Base-by-base conservation (phyloP, 345 rosid species). In the Cardamine occulta region DNA sequence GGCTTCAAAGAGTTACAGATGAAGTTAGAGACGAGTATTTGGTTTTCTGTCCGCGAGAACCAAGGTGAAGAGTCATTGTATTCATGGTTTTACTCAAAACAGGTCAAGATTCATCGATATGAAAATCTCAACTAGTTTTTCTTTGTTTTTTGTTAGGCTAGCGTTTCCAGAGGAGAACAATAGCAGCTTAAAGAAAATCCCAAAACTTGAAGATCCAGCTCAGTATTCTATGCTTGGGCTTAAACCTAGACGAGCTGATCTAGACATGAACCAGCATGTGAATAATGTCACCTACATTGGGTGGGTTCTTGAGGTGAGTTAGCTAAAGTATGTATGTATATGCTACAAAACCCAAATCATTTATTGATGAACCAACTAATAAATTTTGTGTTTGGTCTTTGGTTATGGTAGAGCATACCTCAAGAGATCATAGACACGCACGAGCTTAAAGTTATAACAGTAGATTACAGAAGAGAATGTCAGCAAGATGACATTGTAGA, bases 191-290 rank as follows among this genome's bases (percentile, higher is more conserved):
- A 90, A 65, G 85, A 94, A 91, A 80, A 94, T 91, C 68, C 58
- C 82, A 17, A 90, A 91, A 83, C 84, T 94, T 10, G 91, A 88
- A 81, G 95, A 90, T 83, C 88, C 95, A 70, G 85, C 86, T 63
- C 83, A 80, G 66, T 77, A 85, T 73, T 91, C 95, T 45, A 85
- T 77, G 80, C 84, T 84, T 23, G 92, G 95, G 64, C 93, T 94
- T 68, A 88, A 85, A 88, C 97, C 97, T 1, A 80, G 96, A 82
- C 84, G 95, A 88, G 91, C 93, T 59, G 98, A 94, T 84, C 86
- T 94, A 48, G 98, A 94, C 84, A 94, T 94, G 98, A 94, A 94
- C 76, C 97, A 94, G 69, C 97, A 91, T 63, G 98, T 91, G 51
- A 91, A 94, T 67, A 90, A 94, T 39, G 97, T 94, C 56, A 68